Base-by-base conservation (phyloP, 306 rosid genomes). In the Rosa persica region DNA sequence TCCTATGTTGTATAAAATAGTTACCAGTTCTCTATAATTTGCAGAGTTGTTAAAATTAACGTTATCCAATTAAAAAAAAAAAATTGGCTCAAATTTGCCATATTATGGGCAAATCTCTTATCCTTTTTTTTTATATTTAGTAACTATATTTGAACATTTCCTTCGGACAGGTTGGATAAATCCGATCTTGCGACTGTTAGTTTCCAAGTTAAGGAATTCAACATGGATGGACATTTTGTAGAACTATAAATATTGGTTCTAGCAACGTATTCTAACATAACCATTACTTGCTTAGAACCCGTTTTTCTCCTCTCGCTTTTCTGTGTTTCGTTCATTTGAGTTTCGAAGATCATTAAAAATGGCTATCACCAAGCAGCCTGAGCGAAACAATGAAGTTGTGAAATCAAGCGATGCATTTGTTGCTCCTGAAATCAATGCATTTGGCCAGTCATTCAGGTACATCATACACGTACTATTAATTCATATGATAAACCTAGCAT, bases 401-500 rank as follows among this genome's bases (percentile, higher is more conserved):
- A 25, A 25, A 46, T 65, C 70, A 36, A 65, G 22, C 34, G 70
- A 65, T 2, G 70, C 44, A 65, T 36, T 36, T 27, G 23, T 68
- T 42, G 36, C 73, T 12, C 73, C 73, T 4, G 20, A 68, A 1
- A 68, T 42, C 73, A 68, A 42, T 12, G 5, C 52, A 43, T 68
- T 42, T 68, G 52, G 73, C 34, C 0, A 68, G 27, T 40, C 52
- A 68, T 68, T 68, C 78, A 81, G 88, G 77, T 65, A 27, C 5
- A 17, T 19, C n/a, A n/a, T n/a, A n/a, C n/a, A 51, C 5, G 66
- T 25, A 12, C 12, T n/a, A 60, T 12, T 22, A 8, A 2, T 57
- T 57, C 58, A 19, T 6, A 6, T 0, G 30, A 55, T n/a, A 22
- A 55, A n/a, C 62, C 27, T 8, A n/a, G 22, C 13, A 8, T 58